Percentiles rank a stretch among this genome's conserved stretches.
Evolutionary conservation across 495 filamentous ascomycete species (phyloP).

Genomic region (Amphirosellinia nigrospora): DNA sequence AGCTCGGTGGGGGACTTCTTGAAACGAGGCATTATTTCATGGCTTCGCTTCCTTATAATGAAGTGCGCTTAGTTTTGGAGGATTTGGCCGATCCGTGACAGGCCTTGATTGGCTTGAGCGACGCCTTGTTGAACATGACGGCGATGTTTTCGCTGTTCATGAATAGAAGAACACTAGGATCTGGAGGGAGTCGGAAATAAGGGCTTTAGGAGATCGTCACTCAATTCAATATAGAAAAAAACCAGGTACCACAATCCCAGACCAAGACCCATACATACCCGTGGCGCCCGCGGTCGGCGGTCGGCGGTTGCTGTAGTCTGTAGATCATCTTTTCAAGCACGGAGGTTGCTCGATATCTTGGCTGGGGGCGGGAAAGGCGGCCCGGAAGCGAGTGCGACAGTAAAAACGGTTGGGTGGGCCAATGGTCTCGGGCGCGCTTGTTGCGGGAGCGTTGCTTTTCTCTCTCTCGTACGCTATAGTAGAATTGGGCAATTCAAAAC

Average conservation of each 20-base stretch:
- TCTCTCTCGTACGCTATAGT: background rate
- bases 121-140: background rate
- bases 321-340: constrained; percentile 24
- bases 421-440: constrained; percentile 25
- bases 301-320: constrained; percentile 18
- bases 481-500: background rate
- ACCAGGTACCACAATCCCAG: constrained; percentile 19
- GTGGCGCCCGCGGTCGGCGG: constrained; percentile 15
- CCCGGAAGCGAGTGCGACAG: constrained; percentile 27
- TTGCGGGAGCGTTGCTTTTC: constrained; percentile 26
- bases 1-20: background rate
- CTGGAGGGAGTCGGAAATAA: background rate
- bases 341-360: constrained; percentile 13
- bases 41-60: constrained; percentile 11
- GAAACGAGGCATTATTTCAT: constrained; percentile 5
- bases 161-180: background rate
- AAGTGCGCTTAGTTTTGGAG: background rate
- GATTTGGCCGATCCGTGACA: background rate
- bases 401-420: constrained; percentile 23
- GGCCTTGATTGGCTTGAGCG: background rate
- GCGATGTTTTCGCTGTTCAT: background rate
- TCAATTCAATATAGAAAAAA: background rate
- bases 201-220: constrained; percentile 3
- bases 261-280: constrained; percentile 21
- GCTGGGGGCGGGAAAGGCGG: constrained; percentile 14